These are phyloP conservation scores for Leccinum insolens DNA, from an alignment of 1,284 basidiomycete genomes.

Conservation along the genomic window DNA sequence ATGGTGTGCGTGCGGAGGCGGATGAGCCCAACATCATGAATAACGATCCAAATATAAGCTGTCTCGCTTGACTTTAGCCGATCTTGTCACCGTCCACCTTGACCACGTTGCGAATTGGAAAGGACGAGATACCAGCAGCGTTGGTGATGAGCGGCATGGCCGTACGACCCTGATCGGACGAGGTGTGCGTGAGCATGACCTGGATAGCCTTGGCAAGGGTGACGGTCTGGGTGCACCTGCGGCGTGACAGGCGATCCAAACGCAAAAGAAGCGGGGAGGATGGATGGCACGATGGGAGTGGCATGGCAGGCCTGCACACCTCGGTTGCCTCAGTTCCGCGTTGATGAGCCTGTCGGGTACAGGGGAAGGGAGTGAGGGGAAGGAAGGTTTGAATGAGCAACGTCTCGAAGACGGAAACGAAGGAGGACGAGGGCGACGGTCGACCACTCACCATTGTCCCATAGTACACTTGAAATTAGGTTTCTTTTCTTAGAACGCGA, in stretches of 20 bases:
- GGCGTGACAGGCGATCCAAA: not conserved
- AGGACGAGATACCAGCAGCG: constrained; percentile 70
- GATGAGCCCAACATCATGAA: constrained; percentile 43
- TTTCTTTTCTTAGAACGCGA: constrained; percentile 75
- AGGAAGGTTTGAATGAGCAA: not conserved
- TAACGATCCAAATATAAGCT: not conserved
- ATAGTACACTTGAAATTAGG: constrained; percentile 71
- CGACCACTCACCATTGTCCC: constrained; percentile 71
- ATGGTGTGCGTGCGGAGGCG: constrained; percentile 90
- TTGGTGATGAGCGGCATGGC: constrained; percentile 76
- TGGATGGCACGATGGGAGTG: not conserved
- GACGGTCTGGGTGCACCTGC: constrained; percentile 46
- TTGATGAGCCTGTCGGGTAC: constrained; percentile 65
- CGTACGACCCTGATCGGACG: constrained; percentile 70
- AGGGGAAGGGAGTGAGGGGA: constrained; percentile 32
- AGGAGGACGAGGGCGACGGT: not conserved
- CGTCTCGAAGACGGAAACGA: constrained; percentile 5
- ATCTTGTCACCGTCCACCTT: constrained; percentile 66
- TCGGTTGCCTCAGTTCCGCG: constrained; percentile 70
- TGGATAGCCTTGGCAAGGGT: constrained; percentile 66
- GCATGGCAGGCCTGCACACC: constrained; percentile 40
- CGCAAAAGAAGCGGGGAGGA: not conserved
- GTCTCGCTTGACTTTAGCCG: constrained; percentile 35
- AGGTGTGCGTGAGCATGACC: constrained; percentile 71
- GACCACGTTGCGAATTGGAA: constrained; percentile 68